Evolutionary conservation across 345 rosid species (phyloP).

Genomic region (Bruguiera sexangula): DNA sequence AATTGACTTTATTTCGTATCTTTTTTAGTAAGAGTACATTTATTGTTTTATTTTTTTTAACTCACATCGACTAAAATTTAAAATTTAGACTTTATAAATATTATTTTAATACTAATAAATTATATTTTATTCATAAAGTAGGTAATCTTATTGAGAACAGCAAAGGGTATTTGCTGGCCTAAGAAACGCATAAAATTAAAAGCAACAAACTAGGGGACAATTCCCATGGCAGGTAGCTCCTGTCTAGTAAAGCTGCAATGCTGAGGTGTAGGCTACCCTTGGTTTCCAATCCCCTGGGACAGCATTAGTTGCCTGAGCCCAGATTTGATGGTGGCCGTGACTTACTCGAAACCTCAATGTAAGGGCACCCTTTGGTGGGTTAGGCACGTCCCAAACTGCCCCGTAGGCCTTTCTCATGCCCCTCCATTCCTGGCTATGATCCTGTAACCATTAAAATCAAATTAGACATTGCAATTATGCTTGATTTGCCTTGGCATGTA

Average conservation of each 20-base stretch:
- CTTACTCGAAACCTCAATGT: slow-evolving; percentile 51
- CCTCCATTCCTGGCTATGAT: slow-evolving; percentile 57
- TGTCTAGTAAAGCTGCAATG: slow-evolving; percentile 45
- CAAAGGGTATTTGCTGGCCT: too few relatives aligned
- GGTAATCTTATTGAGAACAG: too few relatives aligned
- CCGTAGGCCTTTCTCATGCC: slow-evolving; percentile 74
- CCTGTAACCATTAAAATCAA: slow-evolving; percentile 29
- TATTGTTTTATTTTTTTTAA: too few relatives aligned
- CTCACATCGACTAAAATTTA: too few relatives aligned
- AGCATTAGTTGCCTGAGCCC: slow-evolving; percentile 52
- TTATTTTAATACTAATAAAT: too few relatives aligned
- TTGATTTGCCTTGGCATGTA: neutral
- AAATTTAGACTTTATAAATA: too few relatives aligned
- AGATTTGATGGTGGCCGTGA: slow-evolving; percentile 40
- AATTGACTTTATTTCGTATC: too few relatives aligned
- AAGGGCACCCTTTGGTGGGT: slow-evolving; percentile 54
- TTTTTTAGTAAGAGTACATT: too few relatives aligned
- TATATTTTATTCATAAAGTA: too few relatives aligned
- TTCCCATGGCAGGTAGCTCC: too few relatives aligned
- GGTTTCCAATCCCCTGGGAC: slow-evolving; percentile 64
- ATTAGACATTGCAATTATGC: neutral
- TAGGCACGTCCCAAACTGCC: slow-evolving; percentile 58
- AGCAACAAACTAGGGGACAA: too few relatives aligned
- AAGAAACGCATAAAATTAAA: too few relatives aligned
- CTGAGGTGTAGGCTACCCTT: slow-evolving; percentile 56